These are phyloP conservation scores for Quercus phellos DNA, from an alignment of 331 rosid species.

Conservation along the genomic window DNA sequence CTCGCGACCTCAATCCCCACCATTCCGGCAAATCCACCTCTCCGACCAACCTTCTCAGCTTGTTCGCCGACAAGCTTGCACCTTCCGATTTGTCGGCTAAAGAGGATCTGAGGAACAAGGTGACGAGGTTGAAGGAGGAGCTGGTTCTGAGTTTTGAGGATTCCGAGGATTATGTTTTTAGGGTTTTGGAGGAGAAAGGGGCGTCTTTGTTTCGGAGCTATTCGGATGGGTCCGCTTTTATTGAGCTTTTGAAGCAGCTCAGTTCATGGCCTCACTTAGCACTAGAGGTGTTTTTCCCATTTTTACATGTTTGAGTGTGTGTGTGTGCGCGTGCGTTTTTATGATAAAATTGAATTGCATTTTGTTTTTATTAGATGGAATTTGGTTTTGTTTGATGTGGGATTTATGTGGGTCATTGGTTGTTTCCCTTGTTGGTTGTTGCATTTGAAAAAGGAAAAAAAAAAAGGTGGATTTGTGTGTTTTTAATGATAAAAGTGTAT, in stretches of 20 bases:
- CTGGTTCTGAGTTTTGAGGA: slow-evolving; percentile 31
- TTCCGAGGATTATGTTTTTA: slow-evolving; percentile 12
- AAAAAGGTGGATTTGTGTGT: too few species aligned
- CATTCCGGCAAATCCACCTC: background rate
- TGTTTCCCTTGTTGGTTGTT: too few species aligned
- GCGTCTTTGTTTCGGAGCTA: slow-evolving; percentile 10
- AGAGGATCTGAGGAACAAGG: slow-evolving; percentile 14
- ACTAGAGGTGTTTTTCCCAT: slow-evolving; percentile 40
- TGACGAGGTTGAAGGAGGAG: slow-evolving; percentile 24
- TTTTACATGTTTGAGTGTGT: background rate
- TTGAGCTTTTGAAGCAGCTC: slow-evolving; percentile 51
- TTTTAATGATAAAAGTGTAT: too few species aligned
- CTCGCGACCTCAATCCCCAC: slow-evolving; percentile 22
- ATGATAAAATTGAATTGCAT: too few species aligned
- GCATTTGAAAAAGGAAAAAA: too few species aligned
- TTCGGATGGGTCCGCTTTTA: slow-evolving; percentile 11
- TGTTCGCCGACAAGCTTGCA: slow-evolving; percentile 18
- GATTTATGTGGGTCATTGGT: too few species aligned
- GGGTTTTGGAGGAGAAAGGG: slow-evolving; percentile 39
- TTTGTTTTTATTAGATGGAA: background rate
- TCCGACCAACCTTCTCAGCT: slow-evolving; percentile 1
- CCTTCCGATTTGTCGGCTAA: background rate
- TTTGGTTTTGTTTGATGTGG: too few species aligned
- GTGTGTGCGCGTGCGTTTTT: too few species aligned
- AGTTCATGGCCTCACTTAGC: slow-evolving; percentile 44